Evolutionary conservation across 495 filamentous ascomycete species (phyloP), one percentile per base, ranked within the genome.

Genomic region (Cairneyella variabilis): DNA sequence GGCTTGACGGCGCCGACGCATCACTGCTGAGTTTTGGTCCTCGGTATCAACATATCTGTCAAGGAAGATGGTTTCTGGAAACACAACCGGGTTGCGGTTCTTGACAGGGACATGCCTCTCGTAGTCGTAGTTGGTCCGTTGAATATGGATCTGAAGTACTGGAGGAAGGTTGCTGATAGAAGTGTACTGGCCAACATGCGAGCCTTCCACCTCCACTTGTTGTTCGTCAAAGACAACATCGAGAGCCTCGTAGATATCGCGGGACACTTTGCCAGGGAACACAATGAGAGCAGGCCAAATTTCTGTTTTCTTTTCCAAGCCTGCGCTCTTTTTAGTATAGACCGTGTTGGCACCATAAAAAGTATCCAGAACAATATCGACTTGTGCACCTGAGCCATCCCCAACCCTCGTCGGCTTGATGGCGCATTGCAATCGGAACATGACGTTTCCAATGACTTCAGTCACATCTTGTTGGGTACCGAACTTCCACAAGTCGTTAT

Each of bases 381-480:
- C 67, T 68, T 95, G 91, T 61, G 90, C 86, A 6, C 85, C 86
- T 36, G 82, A 76, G 10, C 76, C 66, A 6, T 57, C 53, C 23
- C 80, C 82, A 48, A 83, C 68, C 2, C 70, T 69, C 5, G 73
- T 70, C 30, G 90, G 77, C 56, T 80, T 83, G 61, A 96, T 91
- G 3, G 91, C 91, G 56, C 88, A 90, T 63, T 89, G 84, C n/a
- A 96, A 76, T 34, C 92, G 88, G 58, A 91, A 91, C 30, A 95
- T 78, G 20, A 95, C 84, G 64, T 93, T 91, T 34, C 89, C 89
- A 65, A 96, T 91, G 32, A 96, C 91, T 66, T 98, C 93, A 9
- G 88, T 91, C 6, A 96, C 93, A 71, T 98, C 93, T 71, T 97
- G 92, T 63, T 91, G 81, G 21, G 82, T 76, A 17, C 78, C 76